These are phyloP conservation scores for Monosporascus sp. DNA, from an alignment of 2,329 filamentous ascomycete genomes.

Conservation along the genomic window DNA sequence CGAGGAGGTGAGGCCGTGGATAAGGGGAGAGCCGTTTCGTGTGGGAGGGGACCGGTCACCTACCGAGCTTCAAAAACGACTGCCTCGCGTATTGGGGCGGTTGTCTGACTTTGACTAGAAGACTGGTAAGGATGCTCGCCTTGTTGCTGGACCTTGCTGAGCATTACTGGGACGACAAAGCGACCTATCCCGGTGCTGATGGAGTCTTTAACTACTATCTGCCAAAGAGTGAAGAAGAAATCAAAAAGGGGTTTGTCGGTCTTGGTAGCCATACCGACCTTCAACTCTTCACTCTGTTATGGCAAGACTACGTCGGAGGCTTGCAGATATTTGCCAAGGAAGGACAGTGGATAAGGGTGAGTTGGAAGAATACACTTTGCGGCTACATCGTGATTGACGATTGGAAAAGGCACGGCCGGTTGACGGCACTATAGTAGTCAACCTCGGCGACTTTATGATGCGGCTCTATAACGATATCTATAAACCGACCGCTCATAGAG, in stretches of 20 bases:
- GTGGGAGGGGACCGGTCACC: slow-evolving; percentile 45
- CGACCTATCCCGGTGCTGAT: slow-evolving; percentile 44
- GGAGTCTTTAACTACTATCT: slow-evolving; percentile 38
- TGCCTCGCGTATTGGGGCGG: slow-evolving; percentile 42
- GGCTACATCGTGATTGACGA: slow-evolving; percentile 5
- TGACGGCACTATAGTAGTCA: slow-evolving; percentile 44
- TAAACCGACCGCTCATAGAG: slow-evolving; percentile 46
- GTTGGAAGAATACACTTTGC: background rate
- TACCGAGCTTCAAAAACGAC: slow-evolving; percentile 44
- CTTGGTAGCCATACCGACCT: slow-evolving; percentile 51
- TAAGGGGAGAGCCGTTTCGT: slow-evolving; percentile 46
- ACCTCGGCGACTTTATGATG: slow-evolving; percentile 50
- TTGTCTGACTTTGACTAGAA: slow-evolving; percentile 46
- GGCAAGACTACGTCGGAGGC: slow-evolving; percentile 39
- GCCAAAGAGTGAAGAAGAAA: slow-evolving; percentile 20
- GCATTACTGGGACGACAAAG: slow-evolving; percentile 49
- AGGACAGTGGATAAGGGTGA: slow-evolving; percentile 38
- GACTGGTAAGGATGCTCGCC: slow-evolving; percentile 48
- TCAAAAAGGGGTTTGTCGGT: slow-evolving; percentile 27
- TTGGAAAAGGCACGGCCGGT: slow-evolving; percentile 32
- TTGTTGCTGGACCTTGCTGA: slow-evolving; percentile 50
- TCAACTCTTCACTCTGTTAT: slow-evolving; percentile 47
- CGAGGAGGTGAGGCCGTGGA: slow-evolving; percentile 33
- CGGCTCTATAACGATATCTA: slow-evolving; percentile 46
- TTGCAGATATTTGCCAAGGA: slow-evolving; percentile 38